These are phyloP conservation scores for Drechslerella dactyloides DNA, from an alignment of 2,329 filamentous ascomycete genomes.

Conservation along the genomic window DNA sequence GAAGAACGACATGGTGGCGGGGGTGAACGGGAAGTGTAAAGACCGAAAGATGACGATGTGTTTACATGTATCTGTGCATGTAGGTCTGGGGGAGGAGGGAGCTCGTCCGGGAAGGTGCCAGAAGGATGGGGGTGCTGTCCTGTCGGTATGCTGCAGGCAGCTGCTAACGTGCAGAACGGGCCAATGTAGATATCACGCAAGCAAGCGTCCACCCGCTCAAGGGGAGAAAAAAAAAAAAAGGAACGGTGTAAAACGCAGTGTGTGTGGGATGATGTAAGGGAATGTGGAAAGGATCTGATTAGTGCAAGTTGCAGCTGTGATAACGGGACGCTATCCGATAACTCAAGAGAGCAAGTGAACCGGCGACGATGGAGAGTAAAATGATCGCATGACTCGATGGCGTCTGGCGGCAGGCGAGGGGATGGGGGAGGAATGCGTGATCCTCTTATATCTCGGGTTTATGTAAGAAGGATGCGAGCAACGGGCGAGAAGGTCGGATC, in stretches of 20 bases:
- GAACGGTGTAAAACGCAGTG: too few species aligned
- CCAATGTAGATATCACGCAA: slow-evolving; percentile 12
- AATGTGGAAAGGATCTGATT: slow-evolving; percentile 11
- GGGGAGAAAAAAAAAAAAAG: slow-evolving; percentile 11
- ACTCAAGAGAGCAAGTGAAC: slow-evolving; percentile 9
- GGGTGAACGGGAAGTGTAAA: slow-evolving; percentile 2
- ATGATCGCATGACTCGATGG: slow-evolving; percentile 33
- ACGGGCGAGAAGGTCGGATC: background rate
- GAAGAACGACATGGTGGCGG: slow-evolving; percentile 48
- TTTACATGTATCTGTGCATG: slow-evolving; percentile 11
- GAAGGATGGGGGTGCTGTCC: slow-evolving; percentile 20
- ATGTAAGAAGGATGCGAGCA: background rate
- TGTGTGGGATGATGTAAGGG: too few species aligned
- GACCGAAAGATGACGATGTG: slow-evolving; percentile 5
- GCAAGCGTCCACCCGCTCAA: slow-evolving; percentile 2
- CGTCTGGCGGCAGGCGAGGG: slow-evolving; percentile 14
- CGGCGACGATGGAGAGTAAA: slow-evolving; percentile 4
- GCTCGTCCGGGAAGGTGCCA: slow-evolving; percentile 5
- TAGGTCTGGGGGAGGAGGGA: slow-evolving; percentile 16
- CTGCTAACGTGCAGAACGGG: slow-evolving; percentile 1
- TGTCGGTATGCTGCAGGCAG: slow-evolving; percentile 37
- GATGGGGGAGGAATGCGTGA: slow-evolving; percentile 20
- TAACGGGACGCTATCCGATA: slow-evolving; percentile 17
- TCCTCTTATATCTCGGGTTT: background rate
- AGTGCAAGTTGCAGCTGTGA: slow-evolving; percentile 10